Conservation (phyloP, 441 rosid genomes). For the Populus hybrid region DNA sequence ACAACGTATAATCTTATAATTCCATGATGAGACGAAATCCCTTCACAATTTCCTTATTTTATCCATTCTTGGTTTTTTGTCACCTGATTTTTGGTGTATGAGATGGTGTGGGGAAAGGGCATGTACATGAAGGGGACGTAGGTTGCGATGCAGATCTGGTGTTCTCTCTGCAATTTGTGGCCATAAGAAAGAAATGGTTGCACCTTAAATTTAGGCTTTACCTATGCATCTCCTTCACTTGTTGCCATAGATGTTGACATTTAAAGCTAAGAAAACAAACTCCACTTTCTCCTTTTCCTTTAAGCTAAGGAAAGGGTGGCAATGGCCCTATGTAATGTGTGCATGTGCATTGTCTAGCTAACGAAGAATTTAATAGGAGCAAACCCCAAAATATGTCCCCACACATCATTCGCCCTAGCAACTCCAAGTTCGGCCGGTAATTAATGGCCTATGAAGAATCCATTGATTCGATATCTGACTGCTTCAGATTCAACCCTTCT, state of each 20-base stretch:
- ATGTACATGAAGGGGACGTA: background rate
- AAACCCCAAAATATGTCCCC: conserved; percentile 11
- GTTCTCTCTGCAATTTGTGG: conserved; percentile 11
- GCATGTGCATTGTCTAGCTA: conserved; percentile 25
- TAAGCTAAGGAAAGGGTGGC: conserved; percentile 26
- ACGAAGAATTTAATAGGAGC: background rate
- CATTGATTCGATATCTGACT: background rate
- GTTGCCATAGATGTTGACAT: conserved; percentile 21
- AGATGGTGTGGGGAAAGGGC: conserved; percentile 7
- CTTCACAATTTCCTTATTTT: background rate
- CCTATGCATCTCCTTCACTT: conserved; percentile 10
- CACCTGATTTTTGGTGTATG: conserved; percentile 11
- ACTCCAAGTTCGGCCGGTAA: background rate
- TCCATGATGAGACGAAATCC: background rate
- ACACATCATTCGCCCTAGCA: background rate
- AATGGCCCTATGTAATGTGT: conserved; percentile 12
- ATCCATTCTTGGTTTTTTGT: background rate
- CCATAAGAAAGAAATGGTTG: conserved; percentile 20
- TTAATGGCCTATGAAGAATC: background rate
- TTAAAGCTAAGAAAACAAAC: conserved; percentile 21
- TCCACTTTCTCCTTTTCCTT: conserved; percentile 32
- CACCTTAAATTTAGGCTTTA: conserved; percentile 31
- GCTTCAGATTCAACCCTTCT: background rate
- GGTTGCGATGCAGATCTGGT: background rate
- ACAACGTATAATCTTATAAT: background rate